These are phyloP conservation scores for Pythium scleroteichum DNA, from an alignment of 352 stramenopile genomes.

Conservation along the genomic window DNA sequence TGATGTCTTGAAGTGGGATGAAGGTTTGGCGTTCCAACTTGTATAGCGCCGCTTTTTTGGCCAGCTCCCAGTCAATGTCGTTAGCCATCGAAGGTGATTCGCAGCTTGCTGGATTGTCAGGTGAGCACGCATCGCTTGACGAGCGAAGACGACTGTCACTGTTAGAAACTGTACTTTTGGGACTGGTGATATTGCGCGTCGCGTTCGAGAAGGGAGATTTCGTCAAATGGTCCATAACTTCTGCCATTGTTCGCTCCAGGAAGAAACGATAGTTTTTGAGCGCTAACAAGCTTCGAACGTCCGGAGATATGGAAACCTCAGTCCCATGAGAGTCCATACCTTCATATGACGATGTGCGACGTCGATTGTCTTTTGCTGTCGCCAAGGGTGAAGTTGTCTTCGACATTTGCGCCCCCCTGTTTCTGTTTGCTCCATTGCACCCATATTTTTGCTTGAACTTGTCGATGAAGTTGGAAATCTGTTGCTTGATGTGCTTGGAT, in stretches of 20 bases:
- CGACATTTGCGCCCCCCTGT: constrained; percentile 9
- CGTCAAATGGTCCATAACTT: constrained; percentile 49
- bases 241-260: constrained; percentile 55
- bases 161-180: background rate
- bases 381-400: constrained; percentile 20
- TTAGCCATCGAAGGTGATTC: constrained; percentile 9
- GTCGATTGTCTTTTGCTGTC: constrained; percentile 6
- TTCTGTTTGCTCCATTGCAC: background rate
- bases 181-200: constrained; percentile 27
- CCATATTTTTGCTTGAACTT: constrained; percentile 64
- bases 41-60: constrained; percentile 49
- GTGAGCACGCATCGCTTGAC: background rate
- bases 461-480: constrained; percentile 42
- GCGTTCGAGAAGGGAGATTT: constrained; percentile 20
- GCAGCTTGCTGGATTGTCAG: background rate
- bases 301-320: constrained; percentile 32
- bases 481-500: constrained; percentile 38
- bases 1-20: constrained; percentile 64
- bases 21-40: constrained; percentile 70
- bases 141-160: background rate
- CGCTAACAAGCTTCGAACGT: constrained; percentile 54
- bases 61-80: constrained; percentile 49
- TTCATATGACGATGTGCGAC: constrained; percentile 19
- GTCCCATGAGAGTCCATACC: constrained; percentile 14
- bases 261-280: constrained; percentile 80